Evolutionary conservation across 2,329 filamentous ascomycete species (phyloP).

Genomic region (Juglanconis sp.): DNA sequence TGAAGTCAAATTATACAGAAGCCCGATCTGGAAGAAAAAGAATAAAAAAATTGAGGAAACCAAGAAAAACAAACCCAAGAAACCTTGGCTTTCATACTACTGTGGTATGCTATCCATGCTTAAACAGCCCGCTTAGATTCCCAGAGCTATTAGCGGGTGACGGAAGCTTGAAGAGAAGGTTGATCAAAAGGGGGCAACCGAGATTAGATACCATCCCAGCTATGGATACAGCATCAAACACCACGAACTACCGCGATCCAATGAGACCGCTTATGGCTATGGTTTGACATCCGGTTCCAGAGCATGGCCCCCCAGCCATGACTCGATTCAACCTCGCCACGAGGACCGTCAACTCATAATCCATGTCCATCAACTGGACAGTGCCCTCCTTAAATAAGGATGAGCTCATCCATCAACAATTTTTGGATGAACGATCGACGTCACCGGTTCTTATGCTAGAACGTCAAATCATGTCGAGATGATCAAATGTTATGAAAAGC

Average conservation of each 20-base stretch:
- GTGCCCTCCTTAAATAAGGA: neutral
- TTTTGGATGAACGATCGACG: neutral
- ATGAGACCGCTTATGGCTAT: neutral
- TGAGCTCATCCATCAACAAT: neutral
- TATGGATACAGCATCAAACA: neutral
- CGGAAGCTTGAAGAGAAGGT: neutral
- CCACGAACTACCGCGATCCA: neutral
- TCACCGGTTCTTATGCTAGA: too few relatives aligned
- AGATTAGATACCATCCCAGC: neutral
- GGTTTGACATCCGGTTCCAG: neutral
- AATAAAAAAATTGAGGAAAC: too few relatives aligned
- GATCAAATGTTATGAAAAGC: too few relatives aligned
- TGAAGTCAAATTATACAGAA: neutral
- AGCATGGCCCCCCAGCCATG: neutral
- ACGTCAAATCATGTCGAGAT: too few relatives aligned
- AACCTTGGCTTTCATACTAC: neutral
- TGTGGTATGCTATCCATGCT: neutral
- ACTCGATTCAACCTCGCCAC: neutral
- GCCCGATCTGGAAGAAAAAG: neutral
- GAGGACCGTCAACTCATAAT: neutral
- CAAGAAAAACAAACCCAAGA: too few relatives aligned
- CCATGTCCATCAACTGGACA: neutral
- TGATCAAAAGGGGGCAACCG: neutral
- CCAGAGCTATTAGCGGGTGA: neutral
- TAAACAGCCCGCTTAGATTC: neutral